Evolutionary conservation across 768 basidiomycete genomes (phyloP).

Genomic region (Xerocomellus intermedius): DNA sequence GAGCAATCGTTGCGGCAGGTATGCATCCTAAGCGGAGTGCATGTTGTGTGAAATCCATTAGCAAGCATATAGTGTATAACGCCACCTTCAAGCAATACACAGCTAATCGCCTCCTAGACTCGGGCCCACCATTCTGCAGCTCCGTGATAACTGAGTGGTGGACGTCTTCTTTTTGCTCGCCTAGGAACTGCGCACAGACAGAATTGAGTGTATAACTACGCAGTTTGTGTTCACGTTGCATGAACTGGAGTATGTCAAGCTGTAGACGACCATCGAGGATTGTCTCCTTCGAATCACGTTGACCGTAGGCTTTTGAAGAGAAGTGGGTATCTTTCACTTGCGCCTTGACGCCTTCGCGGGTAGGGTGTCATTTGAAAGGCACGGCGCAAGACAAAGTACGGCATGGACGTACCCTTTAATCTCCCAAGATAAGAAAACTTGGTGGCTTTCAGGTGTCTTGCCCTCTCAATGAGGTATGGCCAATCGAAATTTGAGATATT

Average conservation of each 20-base stretch:
- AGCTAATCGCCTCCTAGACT: constrained; percentile 87
- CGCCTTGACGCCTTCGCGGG: constrained; percentile 59
- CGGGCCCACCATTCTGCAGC: constrained; percentile 93
- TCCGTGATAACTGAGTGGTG: constrained; percentile 99
- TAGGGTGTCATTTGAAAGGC: constrained; percentile 5
- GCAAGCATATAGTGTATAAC: background rate
- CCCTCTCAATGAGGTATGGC: constrained; percentile 92
- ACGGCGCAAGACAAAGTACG: background rate
- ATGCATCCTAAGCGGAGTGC: constrained; percentile 72
- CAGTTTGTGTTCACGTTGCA: constrained; percentile 98
- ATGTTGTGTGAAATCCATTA: constrained; percentile 1
- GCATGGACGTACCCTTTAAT: constrained; percentile 54
- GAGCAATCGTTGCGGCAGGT: constrained; percentile 91
- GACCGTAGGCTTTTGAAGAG: constrained; percentile 96
- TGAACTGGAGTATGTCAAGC: constrained; percentile 93
- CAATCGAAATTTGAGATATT: constrained; percentile 95
- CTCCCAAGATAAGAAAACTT: constrained; percentile 77
- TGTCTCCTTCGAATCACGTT: constrained; percentile 95
- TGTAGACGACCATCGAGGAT: constrained; percentile 89
- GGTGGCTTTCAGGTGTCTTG: constrained; percentile 69
- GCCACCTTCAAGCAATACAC: constrained; percentile 95
- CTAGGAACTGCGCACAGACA: constrained; percentile 95
- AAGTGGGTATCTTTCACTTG: constrained; percentile 94
- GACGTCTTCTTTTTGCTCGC: constrained; percentile 99
- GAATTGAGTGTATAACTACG: constrained; percentile 97